Evolutionary conservation across 2,329 filamentous ascomycete species (phyloP).

Genomic region (Alternaria ventricosa): DNA sequence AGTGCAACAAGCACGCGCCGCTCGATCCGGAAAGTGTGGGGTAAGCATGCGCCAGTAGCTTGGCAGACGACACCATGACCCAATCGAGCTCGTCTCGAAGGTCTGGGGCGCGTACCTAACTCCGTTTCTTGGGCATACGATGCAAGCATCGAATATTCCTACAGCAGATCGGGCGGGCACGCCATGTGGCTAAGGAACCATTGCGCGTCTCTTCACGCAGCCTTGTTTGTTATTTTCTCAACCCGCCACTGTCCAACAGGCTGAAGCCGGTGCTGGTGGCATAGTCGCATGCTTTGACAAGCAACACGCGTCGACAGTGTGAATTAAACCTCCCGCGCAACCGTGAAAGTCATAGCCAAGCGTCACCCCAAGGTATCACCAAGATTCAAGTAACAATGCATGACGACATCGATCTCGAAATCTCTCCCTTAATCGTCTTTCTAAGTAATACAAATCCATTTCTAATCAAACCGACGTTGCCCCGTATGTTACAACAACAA

Average conservation of each 20-base stretch:
- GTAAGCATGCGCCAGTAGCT: constrained; percentile 27
- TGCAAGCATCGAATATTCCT: constrained; percentile 27
- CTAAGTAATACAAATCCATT: neutral
- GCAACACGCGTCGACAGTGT: neutral
- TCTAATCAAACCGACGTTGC: neutral
- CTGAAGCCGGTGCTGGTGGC: neutral
- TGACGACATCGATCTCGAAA: neutral
- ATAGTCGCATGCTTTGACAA: neutral
- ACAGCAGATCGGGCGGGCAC: constrained; percentile 22
- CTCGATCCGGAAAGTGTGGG: constrained; percentile 40
- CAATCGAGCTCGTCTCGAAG: constrained; percentile 17
- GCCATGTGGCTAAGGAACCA: constrained; percentile 7
- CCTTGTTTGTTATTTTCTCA: neutral
- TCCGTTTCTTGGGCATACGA: constrained; percentile 23
- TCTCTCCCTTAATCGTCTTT: neutral
- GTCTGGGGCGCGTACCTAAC: constrained; percentile 17
- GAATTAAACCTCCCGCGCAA: neutral
- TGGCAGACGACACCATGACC: constrained; percentile 41
- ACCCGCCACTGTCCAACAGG: neutral
- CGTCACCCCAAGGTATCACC: neutral
- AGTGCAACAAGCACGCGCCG: constrained; percentile 26
- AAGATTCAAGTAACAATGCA: neutral
- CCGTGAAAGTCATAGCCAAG: neutral
- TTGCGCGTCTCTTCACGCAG: constrained; percentile 26
- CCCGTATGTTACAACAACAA: neutral